Evolutionary conservation across 108 stramenopile genomes (phyloP).

Genomic region (Aureococcus anophagefferens): DNA sequence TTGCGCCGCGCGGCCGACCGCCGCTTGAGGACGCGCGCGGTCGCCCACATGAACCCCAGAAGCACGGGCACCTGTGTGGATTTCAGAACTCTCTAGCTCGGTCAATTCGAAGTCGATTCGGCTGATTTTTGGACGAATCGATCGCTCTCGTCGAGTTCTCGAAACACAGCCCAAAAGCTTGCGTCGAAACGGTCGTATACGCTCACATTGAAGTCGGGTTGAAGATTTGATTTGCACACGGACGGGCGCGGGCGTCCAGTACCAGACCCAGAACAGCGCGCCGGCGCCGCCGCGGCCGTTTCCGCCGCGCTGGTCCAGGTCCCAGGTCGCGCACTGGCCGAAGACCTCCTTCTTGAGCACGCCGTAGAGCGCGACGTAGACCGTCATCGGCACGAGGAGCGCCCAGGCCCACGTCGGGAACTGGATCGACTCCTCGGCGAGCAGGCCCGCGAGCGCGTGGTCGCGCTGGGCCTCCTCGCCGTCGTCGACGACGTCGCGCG

Average conservation of each 20-base stretch:
- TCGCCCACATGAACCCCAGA: background rate
- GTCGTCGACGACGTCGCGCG: background rate
- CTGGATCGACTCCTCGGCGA: background rate
- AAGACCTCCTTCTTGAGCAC: background rate
- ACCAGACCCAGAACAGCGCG: conserved; percentile 3
- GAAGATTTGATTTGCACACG: too few species aligned
- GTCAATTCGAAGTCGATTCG: too few species aligned
- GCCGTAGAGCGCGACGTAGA: background rate
- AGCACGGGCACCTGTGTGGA: background rate
- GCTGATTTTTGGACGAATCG: too few species aligned
- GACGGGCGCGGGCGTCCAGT: background rate
- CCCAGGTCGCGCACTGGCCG: background rate
- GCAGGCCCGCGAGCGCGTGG: background rate
- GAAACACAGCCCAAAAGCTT: too few species aligned
- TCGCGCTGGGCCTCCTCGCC: background rate
- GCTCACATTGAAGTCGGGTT: too few species aligned
- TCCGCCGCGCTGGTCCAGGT: too few species aligned
- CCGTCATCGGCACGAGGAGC: background rate
- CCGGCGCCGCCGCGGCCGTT: too few species aligned
- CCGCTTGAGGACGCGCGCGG: background rate
- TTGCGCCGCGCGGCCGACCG: background rate
- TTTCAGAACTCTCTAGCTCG: too few species aligned
- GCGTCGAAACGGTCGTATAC: too few species aligned
- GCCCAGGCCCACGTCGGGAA: background rate
- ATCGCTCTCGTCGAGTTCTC: too few species aligned